Evolutionary conservation across 129 eudicot species (phyloP).

Genomic region (Chrysanthemum makinoi): DNA sequence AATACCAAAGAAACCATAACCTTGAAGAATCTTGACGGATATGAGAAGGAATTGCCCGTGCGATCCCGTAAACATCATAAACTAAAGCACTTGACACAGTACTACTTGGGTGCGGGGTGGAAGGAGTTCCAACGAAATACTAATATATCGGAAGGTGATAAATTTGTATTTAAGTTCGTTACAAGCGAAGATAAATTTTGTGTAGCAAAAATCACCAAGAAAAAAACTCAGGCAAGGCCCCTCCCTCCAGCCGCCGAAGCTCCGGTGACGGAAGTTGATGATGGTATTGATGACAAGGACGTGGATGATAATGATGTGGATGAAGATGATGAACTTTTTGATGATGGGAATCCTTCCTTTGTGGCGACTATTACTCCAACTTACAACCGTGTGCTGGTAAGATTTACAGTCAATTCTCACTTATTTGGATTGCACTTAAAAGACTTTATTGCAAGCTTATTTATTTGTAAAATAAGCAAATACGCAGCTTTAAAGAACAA

Average conservation of each 20-base stretch:
- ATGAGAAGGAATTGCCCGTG: constrained; percentile 3
- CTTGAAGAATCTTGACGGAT: constrained; percentile 20
- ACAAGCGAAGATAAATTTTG: constrained; percentile 22
- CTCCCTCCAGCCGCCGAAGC: too few species aligned
- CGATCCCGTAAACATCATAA: background rate
- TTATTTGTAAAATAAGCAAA: too few species aligned
- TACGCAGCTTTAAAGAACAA: too few species aligned
- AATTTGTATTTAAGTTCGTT: constrained; percentile 20
- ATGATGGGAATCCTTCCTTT: too few species aligned
- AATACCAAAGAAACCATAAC: background rate
- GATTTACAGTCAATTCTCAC: too few species aligned
- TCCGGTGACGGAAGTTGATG: too few species aligned
- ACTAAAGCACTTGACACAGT: background rate
- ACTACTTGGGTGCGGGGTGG: constrained; percentile 15
- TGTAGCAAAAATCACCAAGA: constrained; percentile 1
- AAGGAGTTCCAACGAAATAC: background rate
- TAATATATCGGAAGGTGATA: constrained; percentile 14
- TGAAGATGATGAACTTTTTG: too few species aligned
- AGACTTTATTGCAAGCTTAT: too few species aligned
- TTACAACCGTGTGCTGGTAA: too few species aligned
- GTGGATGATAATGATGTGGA: too few species aligned
- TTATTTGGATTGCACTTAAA: background rate
- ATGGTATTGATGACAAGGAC: too few species aligned
- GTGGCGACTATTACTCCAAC: too few species aligned
- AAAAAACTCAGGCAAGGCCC: background rate